Evolutionary conservation across 2,329 filamentous ascomycete genomes (phyloP), one percentile per base, ranked within the genome.

Genomic region (Calcarisporium arbuscula): DNA sequence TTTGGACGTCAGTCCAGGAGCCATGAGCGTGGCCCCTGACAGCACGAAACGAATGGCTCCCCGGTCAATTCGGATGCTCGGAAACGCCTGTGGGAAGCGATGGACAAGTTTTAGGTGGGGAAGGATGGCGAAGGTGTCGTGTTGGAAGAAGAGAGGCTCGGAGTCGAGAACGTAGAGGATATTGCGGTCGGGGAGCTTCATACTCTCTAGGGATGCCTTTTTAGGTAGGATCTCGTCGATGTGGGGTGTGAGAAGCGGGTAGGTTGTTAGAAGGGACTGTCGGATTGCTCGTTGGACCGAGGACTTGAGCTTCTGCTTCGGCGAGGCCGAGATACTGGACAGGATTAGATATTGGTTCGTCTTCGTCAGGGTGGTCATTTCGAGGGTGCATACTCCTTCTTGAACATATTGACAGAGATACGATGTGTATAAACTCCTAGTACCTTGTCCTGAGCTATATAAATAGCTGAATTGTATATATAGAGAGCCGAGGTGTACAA

Each of bases 31-130:
- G 1, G 92, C 92, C 28, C 92, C 92, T 1, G 80, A 85, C 2
- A 98, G 76, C 18, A 98, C 90, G 64, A 98, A 98, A 41, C 92
- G 85, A 54, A 98, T 96, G 5, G 92, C 92, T 42, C 92, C 92
- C 32, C 92, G 79, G 61, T 98, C 92, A 59, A 96, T 94, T 39
- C 89, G 82, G 38, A 98, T 72, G 34, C 77, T 82, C 14, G 85
- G 81, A 58, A 98, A 90, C 39, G 79, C 83, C 47, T 78, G 68
- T 8, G 92, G 92, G 66, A 90, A 96, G 49, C 82, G 77, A 70
- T 98, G 92, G 23, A 98, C 79, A 51, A 96, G 79, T 30, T 76
- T 76, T 10, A 98, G 80, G 61, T 96, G 92, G 1, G 92, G 92
- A 39, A 95, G 74, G 37, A 95, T 74, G 4, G 80, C 75, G 49